Percentiles rank a stretch among this genome's conserved stretches.
phyloP scores from a whole-genome alignment of 75 land plant species.

The Larix kaempferi region DNA sequence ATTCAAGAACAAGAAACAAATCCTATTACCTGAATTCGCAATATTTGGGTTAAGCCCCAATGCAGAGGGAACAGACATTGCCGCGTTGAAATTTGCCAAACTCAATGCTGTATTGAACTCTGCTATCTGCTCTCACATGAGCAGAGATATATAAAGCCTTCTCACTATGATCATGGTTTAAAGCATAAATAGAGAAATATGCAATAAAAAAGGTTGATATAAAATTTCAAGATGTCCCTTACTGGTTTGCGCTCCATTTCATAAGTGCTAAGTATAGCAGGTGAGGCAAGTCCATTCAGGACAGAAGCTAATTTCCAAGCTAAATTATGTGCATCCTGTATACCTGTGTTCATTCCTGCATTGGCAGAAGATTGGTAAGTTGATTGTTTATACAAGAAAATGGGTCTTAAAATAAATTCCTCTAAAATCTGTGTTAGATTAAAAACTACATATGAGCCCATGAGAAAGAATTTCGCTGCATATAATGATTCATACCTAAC shows the following conservation, averaged over 20 bases:
- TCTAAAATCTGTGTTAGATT: background rate
- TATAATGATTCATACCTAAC: too few species aligned
- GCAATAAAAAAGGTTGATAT: background rate
- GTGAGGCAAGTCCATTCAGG: slow-evolving; percentile 45
- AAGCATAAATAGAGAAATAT: background rate
- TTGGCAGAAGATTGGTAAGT: background rate
- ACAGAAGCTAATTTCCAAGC: slow-evolving; percentile 90
- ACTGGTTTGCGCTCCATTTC: slow-evolving; percentile 87
- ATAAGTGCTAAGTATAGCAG: slow-evolving; percentile 62
- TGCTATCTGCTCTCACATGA: slow-evolving; percentile 61
- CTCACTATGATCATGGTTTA: background rate
- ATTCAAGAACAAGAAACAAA: background rate
- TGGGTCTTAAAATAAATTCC: background rate
- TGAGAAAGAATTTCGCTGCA: too few species aligned
- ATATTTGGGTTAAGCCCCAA: slow-evolving; percentile 89
- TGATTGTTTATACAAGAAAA: background rate
- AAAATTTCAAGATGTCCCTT: slow-evolving; percentile 8
- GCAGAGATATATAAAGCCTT: background rate
- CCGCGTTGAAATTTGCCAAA: slow-evolving; percentile 85
- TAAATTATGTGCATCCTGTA: slow-evolving; percentile 97
- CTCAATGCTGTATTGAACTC: slow-evolving; percentile 84
- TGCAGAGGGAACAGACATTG: slow-evolving; percentile 89
- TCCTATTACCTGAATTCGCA: slow-evolving; percentile 77
- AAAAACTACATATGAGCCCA: too few species aligned
- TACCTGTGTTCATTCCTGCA: slow-evolving; percentile 97